Evolutionary conservation across 257 asterid species (phyloP), one percentile per base, ranked within the genome.

Genomic region (Cordia subcordata): DNA sequence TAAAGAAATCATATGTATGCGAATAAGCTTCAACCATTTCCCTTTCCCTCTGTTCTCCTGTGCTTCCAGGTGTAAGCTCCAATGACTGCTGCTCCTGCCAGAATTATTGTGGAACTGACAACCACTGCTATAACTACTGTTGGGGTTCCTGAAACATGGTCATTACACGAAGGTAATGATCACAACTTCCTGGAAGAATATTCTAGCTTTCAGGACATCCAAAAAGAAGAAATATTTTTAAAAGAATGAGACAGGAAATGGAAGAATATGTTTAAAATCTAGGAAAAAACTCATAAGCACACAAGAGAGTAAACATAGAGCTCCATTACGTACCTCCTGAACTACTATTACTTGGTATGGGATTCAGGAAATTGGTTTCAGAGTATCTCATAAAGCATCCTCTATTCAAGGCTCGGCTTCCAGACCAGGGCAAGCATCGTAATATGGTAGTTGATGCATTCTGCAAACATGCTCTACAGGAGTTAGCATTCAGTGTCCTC

Each of bases 381-480:
- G 74, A 68, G 53, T 68, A 68, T 52, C 74, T 68, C 69, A 68
- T 42, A 21, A 62, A 68, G 50, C 74, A 70, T 22, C 69, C 74
- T n/a, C 60, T 60, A 52, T 68, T 54, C 58, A 62, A 38, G 0
- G 74, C 59, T 49, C 67, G 53, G 15, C 74, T 65, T 13, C 62
- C 69, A 4, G 74, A 65, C 57, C 64, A 54, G 20, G 69, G 69
- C 55, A 69, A 40, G 55, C 69, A 69, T 50, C 46, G 21, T 20
- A 39, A 16, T 50, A 62, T 35, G 16, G 52, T 55, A 8, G 14
- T 42, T 23, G 54, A 60, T 47, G 74, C 74, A 63, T 39, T 50
- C 22, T 56, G 44, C 40, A 63, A 23, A 45, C 74, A 69, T 18
- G 17, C 38, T 0, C 42, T 38, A 4, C 68, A 69, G 10, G 37